Evolutionary conservation across 257 asterid genomes (phyloP), one percentile per base, ranked within the genome.

Genomic region (Fraxinus americana): DNA sequence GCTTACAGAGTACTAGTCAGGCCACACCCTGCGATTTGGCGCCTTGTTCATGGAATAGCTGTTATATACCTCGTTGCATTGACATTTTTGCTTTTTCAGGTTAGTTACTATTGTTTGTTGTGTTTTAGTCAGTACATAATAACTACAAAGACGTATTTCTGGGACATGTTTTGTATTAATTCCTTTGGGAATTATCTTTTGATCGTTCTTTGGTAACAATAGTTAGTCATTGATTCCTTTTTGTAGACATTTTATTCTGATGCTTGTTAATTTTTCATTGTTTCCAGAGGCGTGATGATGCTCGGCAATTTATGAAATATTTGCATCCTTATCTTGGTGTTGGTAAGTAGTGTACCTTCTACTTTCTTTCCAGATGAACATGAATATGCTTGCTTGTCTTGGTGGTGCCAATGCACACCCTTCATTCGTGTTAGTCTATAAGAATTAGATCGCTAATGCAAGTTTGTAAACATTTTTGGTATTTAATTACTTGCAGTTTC

Each of bases 11-110:
- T 96, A 30, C 97, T 96, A 82, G 89, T 88, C 84, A 90, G 98
- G 77, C 99, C 99, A 23, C 99, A 96, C 85, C 99, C 98, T 82
- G 92, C 97, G 75, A 88, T 96, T 74, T 96, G 98, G 97, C 95
- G 98, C 76, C 91, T 96, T 68, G 99, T 96, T 81, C 99, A 92
- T 86, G 98, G 99, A 79, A 86, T 93, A 94, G 97, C 98, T 23
- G 96, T 96, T 77, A 86, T 93, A 80, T 96, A 96, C 84, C 98
- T 96, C 30, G 95, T 96, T 65, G 89, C 94, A 1, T 83, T 96
- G 79, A 93, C 99, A n/a, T 96, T 96, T 90, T 87, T 96, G 82
- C 97, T 96, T 79, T 96, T 96, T 81, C 99, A 96, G 97, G 99
- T 96, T 67, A 21, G 57, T 69, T 79, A 68, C 36, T 63, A 54